These are phyloP conservation scores for Fraxinus nigra DNA, from an alignment of 305 asterid genomes.

Conservation along the genomic window DNA sequence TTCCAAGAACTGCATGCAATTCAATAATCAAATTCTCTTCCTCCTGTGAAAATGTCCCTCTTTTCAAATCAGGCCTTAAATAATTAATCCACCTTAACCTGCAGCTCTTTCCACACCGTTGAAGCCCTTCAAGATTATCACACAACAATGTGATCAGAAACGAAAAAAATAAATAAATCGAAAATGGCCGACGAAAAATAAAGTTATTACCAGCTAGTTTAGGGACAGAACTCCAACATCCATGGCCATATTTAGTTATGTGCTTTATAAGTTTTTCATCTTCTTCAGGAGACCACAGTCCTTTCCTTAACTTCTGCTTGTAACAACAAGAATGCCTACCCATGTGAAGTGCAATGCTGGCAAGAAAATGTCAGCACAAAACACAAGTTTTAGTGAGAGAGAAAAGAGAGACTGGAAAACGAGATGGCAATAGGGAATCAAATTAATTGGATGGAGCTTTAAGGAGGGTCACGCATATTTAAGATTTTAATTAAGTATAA, in stretches of 20 bases:
- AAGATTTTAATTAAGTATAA: conserved; percentile 26
- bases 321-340: conserved; percentile 89
- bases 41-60: conserved; percentile 77
- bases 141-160: background rate
- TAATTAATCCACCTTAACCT: conserved; percentile 84
- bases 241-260: conserved; percentile 73
- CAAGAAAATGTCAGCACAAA: conserved; percentile 16
- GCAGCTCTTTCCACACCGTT: conserved; percentile 91
- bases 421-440: conserved; percentile 43
- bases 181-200: background rate
- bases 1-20: conserved; percentile 82
- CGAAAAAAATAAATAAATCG: background rate
- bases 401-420: conserved; percentile 20
- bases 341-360: conserved; percentile 46
- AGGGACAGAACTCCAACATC: conserved; percentile 97
- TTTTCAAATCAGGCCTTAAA: conserved; percentile 82
- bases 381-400: conserved; percentile 20
- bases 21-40: conserved; percentile 79
- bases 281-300: conserved; percentile 90
- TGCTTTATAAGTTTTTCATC: conserved; percentile 74
- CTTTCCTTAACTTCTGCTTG: conserved; percentile 85
- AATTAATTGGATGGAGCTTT: conserved; percentile 44
- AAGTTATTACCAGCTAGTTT: conserved; percentile 61
- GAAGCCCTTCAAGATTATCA: conserved; percentile 48
- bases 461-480: conserved; percentile 55